Percentiles rank a stretch among this genome's conserved stretches.
These are phyloP conservation scores for Botrytis cinerea DNA, from an alignment of 2,329 filamentous ascomycete genomes.

Conservation along the genomic window DNA sequence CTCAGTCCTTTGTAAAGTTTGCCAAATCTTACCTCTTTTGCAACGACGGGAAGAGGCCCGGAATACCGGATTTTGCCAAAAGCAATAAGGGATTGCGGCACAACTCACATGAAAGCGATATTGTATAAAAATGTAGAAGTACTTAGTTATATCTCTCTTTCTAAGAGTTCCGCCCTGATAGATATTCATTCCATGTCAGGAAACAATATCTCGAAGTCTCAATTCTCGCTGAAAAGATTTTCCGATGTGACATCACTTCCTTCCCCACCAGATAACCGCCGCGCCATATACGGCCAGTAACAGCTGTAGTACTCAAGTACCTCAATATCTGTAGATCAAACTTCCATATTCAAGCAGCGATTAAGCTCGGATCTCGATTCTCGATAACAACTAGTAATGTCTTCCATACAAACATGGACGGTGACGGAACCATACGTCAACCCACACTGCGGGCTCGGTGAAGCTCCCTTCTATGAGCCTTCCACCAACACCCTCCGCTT, in stretches of 20 bases:
- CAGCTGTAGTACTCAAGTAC: neutral
- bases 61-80: neutral
- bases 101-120: neutral
- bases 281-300: neutral
- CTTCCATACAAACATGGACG: constrained; percentile 47
- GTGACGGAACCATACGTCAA: constrained; percentile 56
- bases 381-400: constrained; percentile 4
- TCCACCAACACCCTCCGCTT: constrained; percentile 68
- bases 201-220: neutral
- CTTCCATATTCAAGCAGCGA: neutral
- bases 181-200: neutral
- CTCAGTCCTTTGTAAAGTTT: neutral
- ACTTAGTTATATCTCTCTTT: constrained; percentile 3
- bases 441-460: constrained; percentile 66
- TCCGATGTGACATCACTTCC: constrained; percentile 14
- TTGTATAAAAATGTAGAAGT: neutral
- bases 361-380: neutral
- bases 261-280: constrained; percentile 11
- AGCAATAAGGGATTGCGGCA: neutral
- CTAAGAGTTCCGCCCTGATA: neutral
- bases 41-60: neutral
- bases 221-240: constrained; percentile 20
- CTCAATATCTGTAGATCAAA: neutral
- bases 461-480: constrained; percentile 74
- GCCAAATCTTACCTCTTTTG: neutral